These are phyloP conservation scores for Saturnispora dispora DNA, from an alignment of 805 yeast species.

Conservation along the genomic window DNA sequence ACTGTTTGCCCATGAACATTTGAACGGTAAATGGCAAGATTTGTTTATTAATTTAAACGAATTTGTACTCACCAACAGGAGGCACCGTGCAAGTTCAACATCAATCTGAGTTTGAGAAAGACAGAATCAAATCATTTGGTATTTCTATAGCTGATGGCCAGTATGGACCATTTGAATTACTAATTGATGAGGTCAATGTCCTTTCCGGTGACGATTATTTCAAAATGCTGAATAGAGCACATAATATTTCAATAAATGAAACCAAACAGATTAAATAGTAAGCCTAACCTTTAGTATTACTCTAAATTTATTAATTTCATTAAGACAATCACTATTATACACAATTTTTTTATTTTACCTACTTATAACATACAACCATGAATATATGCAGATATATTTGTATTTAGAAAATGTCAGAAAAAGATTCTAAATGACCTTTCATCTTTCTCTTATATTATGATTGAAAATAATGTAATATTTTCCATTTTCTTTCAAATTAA, in stretches of 20 bases:
- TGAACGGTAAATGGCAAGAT: constrained; percentile 65
- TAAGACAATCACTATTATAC: background rate
- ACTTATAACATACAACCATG: background rate
- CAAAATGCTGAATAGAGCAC: constrained; percentile 25
- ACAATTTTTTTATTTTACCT: background rate
- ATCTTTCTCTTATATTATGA: background rate
- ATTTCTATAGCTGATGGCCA: constrained; percentile 69
- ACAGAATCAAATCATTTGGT: constrained; percentile 63
- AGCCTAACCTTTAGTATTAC: too few relatives aligned
- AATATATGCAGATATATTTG: background rate
- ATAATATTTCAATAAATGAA: background rate
- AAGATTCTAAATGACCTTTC: background rate
- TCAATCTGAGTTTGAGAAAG: constrained; percentile 49
- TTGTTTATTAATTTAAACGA: constrained; percentile 69
- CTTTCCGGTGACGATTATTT: constrained; percentile 47
- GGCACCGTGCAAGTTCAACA: constrained; percentile 50
- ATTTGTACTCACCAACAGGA: constrained; percentile 75
- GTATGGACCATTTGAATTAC: constrained; percentile 64
- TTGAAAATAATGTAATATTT: background rate
- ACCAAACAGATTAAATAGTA: background rate
- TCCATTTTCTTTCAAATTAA: background rate
- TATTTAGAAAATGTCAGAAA: background rate
- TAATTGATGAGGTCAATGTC: constrained; percentile 66
- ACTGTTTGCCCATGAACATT: constrained; percentile 41
- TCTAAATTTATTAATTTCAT: background rate